These are phyloP conservation scores for Phoenix dactylifera DNA, from an alignment of 176 grass and related monocot genomes.

Conservation along the genomic window DNA sequence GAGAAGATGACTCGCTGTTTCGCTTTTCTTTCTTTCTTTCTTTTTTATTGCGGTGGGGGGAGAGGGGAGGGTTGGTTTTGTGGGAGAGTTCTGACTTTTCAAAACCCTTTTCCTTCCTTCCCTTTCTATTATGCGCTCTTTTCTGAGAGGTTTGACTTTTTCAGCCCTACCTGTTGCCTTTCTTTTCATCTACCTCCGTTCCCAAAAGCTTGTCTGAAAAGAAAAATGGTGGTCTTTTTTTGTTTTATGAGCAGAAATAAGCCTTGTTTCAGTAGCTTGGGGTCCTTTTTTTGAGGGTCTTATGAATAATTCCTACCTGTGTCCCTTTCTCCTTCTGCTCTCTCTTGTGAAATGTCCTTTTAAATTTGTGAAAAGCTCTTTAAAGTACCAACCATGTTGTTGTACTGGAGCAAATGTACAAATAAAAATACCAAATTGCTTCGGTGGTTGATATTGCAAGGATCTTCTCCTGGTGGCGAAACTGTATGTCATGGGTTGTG, in stretches of 20 bases:
- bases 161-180: background rate
- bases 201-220: constrained; percentile 7
- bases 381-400: too few species aligned
- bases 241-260: background rate
- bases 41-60: background rate
- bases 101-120: constrained; percentile 23
- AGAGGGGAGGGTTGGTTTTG: background rate
- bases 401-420: too few species aligned
- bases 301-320: too few species aligned
- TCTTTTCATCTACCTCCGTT: constrained; percentile 12
- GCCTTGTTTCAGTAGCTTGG: background rate
- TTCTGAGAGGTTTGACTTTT: constrained; percentile 15
- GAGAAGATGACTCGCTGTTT: background rate
- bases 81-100: constrained; percentile 9
- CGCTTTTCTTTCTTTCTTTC: constrained; percentile 22
- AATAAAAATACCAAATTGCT: too few species aligned
- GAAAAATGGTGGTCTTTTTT: constrained; percentile 3
- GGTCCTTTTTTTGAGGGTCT: background rate
- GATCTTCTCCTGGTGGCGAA: too few species aligned
- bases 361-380: too few species aligned
- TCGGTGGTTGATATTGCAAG: too few species aligned
- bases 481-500: too few species aligned
- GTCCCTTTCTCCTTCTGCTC: too few species aligned
- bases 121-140: constrained; percentile 10
- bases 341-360: too few species aligned